Percentiles rank a stretch among this genome's conserved stretches.
Evolutionary conservation across 202 grass and related monocot genomes (phyloP).

Genomic region (Alloteropsis angusta): DNA sequence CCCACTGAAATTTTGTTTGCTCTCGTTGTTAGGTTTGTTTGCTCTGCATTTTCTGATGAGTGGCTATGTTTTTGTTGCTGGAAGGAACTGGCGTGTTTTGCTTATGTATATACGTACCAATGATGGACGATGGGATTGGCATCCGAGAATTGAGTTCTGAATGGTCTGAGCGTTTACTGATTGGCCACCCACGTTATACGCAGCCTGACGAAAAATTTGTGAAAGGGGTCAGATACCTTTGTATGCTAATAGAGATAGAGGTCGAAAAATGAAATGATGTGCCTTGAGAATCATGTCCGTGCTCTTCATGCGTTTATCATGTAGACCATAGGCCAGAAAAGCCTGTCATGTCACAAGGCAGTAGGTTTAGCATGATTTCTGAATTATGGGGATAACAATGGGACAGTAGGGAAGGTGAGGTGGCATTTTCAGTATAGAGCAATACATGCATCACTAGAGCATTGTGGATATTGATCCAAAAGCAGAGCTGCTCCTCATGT

Average conservation of each 20-base stretch:
- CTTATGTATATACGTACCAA: slow-evolving; percentile 39
- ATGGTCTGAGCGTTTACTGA: slow-evolving; percentile 82
- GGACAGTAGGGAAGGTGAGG: background rate
- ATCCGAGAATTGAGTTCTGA: slow-evolving; percentile 85
- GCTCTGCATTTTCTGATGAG: background rate
- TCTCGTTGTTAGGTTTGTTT: background rate
- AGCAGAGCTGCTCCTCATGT: slow-evolving; percentile 77
- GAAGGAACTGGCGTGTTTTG: background rate
- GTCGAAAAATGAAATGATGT: background rate
- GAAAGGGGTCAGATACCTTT: slow-evolving; percentile 19
- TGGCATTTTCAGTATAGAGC: background rate
- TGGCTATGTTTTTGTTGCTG: background rate
- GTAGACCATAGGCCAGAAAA: slow-evolving; percentile 89
- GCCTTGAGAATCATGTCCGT: slow-evolving; percentile 89
- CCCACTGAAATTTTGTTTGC: slow-evolving; percentile 42
- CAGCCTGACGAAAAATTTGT: slow-evolving; percentile 37
- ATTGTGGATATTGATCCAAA: slow-evolving; percentile 99
- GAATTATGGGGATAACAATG: background rate
- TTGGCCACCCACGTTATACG: slow-evolving; percentile 79
- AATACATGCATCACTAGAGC: slow-evolving; percentile 94
- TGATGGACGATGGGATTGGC: slow-evolving; percentile 76
- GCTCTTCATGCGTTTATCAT: slow-evolving; percentile 78
- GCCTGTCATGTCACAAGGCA: slow-evolving; percentile 45
- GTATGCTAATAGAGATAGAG: background rate
- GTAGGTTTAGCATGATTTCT: background rate